These are phyloP conservation scores for Backusella mclennaniae DNA, from an alignment of 192 early-diverging fungal genomes.

Conservation along the genomic window DNA sequence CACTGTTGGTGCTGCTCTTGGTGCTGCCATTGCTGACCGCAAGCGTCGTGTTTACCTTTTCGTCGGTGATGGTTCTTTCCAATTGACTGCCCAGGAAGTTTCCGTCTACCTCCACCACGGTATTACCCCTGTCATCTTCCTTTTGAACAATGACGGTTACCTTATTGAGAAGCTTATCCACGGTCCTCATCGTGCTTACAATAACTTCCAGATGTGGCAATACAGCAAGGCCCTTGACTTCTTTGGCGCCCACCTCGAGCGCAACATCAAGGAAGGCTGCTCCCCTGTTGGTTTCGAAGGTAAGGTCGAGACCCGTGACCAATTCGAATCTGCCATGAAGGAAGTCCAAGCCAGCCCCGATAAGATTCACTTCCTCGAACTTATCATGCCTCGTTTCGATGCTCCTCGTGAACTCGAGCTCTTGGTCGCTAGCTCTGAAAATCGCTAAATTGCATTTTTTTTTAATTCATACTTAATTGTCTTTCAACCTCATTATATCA, in stretches of 20 bases:
- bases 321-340: constrained; percentile 41
- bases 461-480: background rate
- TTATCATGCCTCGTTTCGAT: constrained; percentile 46
- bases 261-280: constrained; percentile 18
- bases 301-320: constrained; percentile 24
- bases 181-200: constrained; percentile 41
- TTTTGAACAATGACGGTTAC: constrained; percentile 54
- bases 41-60: constrained; percentile 42
- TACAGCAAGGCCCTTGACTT: constrained; percentile 46
- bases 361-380: constrained; percentile 46
- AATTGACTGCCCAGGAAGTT: constrained; percentile 48
- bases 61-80: constrained; percentile 53
- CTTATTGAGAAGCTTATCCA: constrained; percentile 50
- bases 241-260: constrained; percentile 33
- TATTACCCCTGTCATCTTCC: constrained; percentile 44
- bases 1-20: constrained; percentile 40
- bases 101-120: constrained; percentile 48
- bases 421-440: constrained; percentile 18
- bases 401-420: constrained; percentile 41
- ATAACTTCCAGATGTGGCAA: constrained; percentile 49
- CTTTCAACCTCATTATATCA: background rate
- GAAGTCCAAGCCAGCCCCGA: constrained; percentile 26
- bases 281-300: constrained; percentile 32
- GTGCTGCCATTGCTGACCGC: constrained; percentile 40
- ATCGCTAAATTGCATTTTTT: constrained; percentile 15